Percentiles rank a stretch among this genome's conserved stretches.
phyloP scores from a whole-genome alignment of 2,329 filamentous ascomycete genomes.

The Thelonectria rubi region DNA sequence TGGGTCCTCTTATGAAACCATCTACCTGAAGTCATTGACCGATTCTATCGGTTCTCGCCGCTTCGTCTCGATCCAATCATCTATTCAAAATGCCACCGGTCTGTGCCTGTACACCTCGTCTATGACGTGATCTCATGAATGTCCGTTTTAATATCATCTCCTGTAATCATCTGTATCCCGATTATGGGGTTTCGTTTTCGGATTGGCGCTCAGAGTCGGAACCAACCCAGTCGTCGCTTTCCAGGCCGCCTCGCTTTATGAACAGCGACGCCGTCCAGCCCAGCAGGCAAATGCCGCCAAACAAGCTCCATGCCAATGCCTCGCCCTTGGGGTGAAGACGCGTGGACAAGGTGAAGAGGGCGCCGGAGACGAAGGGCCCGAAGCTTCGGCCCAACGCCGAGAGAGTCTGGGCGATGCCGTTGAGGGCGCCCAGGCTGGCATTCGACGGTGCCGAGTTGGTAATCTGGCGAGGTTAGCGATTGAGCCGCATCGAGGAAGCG shows the following conservation, averaged over 20 bases:
- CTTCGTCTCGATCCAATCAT: not conserved
- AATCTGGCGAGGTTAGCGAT: constrained; percentile 63
- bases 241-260: constrained; percentile 71
- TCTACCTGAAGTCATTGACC: not conserved
- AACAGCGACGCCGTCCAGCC: constrained; percentile 84
- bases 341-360: constrained; percentile 82
- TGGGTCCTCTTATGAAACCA: not conserved
- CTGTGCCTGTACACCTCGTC: constrained; percentile 7
- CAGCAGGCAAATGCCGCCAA: constrained; percentile 81
- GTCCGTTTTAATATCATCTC: not conserved
- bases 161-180: not conserved
- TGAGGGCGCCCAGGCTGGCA: constrained; percentile 86
- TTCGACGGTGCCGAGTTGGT: constrained; percentile 92
- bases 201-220: constrained; percentile 40
- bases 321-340: constrained; percentile 82
- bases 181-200: constrained; percentile 36
- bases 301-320: constrained; percentile 84
- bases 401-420: constrained; percentile 92
- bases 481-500: no score
- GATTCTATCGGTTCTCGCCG: not conserved
- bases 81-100: constrained; percentile 4
- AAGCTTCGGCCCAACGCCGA: constrained; percentile 89
- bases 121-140: constrained; percentile 10
- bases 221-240: constrained; percentile 64
- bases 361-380: constrained; percentile 88